Evolutionary conservation across 768 basidiomycete species (phyloP).

Genomic region (Boletus rufocinnamomeus): DNA sequence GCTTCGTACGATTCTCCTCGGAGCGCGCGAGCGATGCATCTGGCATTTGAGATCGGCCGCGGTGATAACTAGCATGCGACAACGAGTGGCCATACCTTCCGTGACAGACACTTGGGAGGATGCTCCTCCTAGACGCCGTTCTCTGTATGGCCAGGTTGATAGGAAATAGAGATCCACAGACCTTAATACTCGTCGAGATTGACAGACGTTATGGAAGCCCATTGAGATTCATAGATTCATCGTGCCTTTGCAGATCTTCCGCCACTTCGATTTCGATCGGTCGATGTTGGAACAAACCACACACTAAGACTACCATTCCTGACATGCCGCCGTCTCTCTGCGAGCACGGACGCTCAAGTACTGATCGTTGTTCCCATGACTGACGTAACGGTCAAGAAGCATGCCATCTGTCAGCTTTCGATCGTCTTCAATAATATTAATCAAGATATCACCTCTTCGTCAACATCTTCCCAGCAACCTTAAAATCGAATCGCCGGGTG

Average conservation of each 20-base stretch:
- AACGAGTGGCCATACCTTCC: not conserved
- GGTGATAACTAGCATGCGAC: conserved; percentile 21
- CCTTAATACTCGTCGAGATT: conserved; percentile 22
- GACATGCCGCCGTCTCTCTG: conserved; percentile 1
- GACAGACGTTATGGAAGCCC: conserved; percentile 18
- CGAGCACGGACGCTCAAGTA: not conserved
- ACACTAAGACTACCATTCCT: conserved; percentile 2
- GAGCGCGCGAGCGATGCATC: conserved; percentile 13
- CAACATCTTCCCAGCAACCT: conserved; percentile 10
- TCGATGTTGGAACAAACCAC: not conserved
- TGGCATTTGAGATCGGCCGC: conserved; percentile 24
- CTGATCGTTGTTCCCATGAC: not conserved
- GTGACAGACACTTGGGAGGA: conserved; percentile 7
- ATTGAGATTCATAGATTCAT: conserved; percentile 22
- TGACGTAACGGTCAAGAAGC: conserved; percentile 9
- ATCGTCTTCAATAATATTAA: conserved; percentile 20
- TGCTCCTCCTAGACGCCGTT: conserved; percentile 17
- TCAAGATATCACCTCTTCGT: conserved; percentile 19
- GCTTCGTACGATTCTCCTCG: conserved; percentile 27
- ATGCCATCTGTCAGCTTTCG: conserved; percentile 13
- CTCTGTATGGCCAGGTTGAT: conserved; percentile 5
- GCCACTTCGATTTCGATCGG: conserved; percentile 22
- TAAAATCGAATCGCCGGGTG: conserved; percentile 21
- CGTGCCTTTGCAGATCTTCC: conserved; percentile 24
- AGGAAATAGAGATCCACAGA: conserved; percentile 19